phyloP scores from a whole-genome alignment of 495 filamentous ascomycete species.

The Antarctomyces pellizariae region DNA sequence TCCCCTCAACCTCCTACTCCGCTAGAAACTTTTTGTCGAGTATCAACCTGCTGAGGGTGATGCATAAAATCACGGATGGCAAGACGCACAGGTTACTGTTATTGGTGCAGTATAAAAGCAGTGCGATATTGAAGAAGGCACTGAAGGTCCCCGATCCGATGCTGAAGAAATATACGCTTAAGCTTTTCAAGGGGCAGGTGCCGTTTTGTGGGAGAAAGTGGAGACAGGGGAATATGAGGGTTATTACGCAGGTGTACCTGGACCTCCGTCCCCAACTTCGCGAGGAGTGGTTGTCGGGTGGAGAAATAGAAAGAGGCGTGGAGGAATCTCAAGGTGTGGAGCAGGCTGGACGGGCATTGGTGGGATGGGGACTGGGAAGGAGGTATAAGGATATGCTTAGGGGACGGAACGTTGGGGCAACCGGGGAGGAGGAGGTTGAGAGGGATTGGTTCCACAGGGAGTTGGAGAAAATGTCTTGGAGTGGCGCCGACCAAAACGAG shows the following conservation, averaged over 20 bases:
- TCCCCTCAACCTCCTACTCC: conserved; percentile 38
- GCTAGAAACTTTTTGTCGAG: conserved; percentile 83
- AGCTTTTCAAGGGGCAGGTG: conserved; percentile 94
- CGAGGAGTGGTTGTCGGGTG: conserved; percentile 86
- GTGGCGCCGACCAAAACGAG: conserved; percentile 2
- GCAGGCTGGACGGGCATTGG: conserved; percentile 64
- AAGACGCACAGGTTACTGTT: conserved; percentile 86
- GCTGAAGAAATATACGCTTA: conserved; percentile 81
- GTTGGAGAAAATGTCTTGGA: conserved; percentile 50
- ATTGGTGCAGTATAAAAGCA: conserved; percentile 84
- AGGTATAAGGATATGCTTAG: conserved; percentile 63
- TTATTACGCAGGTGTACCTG: conserved; percentile 89
- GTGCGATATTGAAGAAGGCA: conserved; percentile 65
- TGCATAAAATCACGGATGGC: conserved; percentile 90
- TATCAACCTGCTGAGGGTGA: conserved; percentile 81
- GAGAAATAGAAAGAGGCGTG: conserved; percentile 75
- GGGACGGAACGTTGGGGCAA: too few species aligned
- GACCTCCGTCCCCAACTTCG: conserved; percentile 79
- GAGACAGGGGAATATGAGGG: conserved; percentile 94
- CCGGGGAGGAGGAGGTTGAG: conserved; percentile 54
- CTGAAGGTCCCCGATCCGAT: conserved; percentile 76
- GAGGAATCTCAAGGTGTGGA: conserved; percentile 81
- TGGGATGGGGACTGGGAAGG: conserved; percentile 79
- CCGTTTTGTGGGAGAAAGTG: conserved; percentile 96
- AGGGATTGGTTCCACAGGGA: conserved; percentile 79